These are phyloP conservation scores for Astragalus glycyphyllos DNA, from an alignment of 306 rosid genomes.

Conservation along the genomic window DNA sequence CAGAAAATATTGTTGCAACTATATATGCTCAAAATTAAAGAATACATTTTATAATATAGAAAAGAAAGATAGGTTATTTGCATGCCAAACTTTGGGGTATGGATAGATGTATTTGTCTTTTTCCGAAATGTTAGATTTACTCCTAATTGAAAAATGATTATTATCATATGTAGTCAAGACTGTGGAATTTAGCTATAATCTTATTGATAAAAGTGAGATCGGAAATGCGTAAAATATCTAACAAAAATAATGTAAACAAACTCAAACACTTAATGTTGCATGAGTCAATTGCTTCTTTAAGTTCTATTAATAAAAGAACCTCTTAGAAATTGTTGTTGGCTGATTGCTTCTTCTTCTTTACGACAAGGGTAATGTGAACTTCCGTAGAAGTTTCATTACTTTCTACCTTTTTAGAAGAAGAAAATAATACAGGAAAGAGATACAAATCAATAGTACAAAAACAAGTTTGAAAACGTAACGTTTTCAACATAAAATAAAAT, in stretches of 20 bases:
- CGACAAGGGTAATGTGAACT: neutral
- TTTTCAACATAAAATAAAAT: slow-evolving; percentile 10
- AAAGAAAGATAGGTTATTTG: too few relatives aligned
- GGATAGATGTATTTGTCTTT: too few relatives aligned
- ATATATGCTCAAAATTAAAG: too few relatives aligned
- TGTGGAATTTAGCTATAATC: too few relatives aligned
- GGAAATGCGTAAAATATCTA: neutral
- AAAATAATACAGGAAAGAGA: neutral
- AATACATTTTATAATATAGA: too few relatives aligned
- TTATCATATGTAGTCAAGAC: too few relatives aligned
- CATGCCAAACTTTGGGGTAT: too few relatives aligned
- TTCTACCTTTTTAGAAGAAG: neutral
- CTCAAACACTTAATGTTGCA: neutral
- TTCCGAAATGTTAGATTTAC: too few relatives aligned
- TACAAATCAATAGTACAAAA: too few relatives aligned
- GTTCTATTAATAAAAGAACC: neutral
- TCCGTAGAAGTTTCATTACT: neutral
- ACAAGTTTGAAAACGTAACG: slow-evolving; percentile 17
- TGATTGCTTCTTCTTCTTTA: neutral
- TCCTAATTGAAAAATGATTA: too few relatives aligned
- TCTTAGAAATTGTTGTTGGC: neutral
- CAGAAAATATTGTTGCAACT: too few relatives aligned
- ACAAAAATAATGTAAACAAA: neutral
- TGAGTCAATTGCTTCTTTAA: slow-evolving; percentile 8
- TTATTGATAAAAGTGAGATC: neutral